Base-by-base conservation (phyloP, 441 rosid species). In the Hura crepitans region DNA sequence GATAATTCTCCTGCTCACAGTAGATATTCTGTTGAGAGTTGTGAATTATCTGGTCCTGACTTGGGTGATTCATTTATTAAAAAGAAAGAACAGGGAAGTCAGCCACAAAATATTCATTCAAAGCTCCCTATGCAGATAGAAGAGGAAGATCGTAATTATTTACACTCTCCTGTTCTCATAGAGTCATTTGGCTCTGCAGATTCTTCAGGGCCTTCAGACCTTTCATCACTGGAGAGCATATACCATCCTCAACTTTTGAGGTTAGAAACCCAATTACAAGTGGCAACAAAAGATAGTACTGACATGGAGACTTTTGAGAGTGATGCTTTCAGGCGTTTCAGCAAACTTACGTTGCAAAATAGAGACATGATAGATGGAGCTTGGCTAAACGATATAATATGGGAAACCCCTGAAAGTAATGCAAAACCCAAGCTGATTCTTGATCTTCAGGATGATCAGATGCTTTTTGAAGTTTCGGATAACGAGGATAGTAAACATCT, bases 361-460 rank as follows among this genome's bases (percentile, higher is more conserved):
- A 83, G 77, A 72, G 86, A 81, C 70, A 74, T 86, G 72, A 72
- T 83, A 80, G 92, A 87, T 64, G 99, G 90, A 58, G 80, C 92
- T 77, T 96, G 99, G 99, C 75, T 89, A 74, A 85, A 91, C 74
- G 79, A 85, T 77, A 83, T 96, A 74, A 82, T 90, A 75, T 93
- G 98, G 98, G 99, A 91, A 27, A 80, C 93, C 27, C 71, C 79
- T 59, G 78, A 79, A 60, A 69, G 72, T 71, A 71, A 74, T 47
- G 54, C 80, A 47, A 91, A 86, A 74, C 90, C 96, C 62, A 91
- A 89, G 90, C 84, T 96, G 61, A 89, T 96, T 77, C 86, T 87
- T 72, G 97, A 96, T 81, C 97, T 96, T 78, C 96, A 87, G 77
- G 99, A 96, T 80, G 87, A 89, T 82, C 92, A 89, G 72, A 96